Evolutionary conservation across 2,329 filamentous ascomycete genomes (phyloP).

Genomic region (Tolypocladium endophyticum): DNA sequence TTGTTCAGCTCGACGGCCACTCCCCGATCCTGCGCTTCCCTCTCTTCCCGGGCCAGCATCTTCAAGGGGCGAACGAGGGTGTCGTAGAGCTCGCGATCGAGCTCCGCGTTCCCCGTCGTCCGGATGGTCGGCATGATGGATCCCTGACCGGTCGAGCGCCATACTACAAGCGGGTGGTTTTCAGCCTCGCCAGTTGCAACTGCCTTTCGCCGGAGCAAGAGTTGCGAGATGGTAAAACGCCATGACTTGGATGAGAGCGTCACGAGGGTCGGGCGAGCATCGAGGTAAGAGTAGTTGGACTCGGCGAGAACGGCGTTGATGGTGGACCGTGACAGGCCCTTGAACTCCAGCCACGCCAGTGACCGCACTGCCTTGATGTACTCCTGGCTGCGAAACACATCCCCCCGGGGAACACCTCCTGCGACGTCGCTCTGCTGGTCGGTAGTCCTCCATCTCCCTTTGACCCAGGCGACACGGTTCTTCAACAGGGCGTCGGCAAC

Average conservation of each 20-base stretch:
- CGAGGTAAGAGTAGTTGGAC: slow-evolving; percentile 67
- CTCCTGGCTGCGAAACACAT: slow-evolving; percentile 54
- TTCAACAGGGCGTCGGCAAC: slow-evolving; percentile 70
- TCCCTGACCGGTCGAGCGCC: slow-evolving; percentile 46
- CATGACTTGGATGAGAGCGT: slow-evolving; percentile 63
- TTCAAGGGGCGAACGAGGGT: slow-evolving; percentile 46
- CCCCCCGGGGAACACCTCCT: slow-evolving; percentile 40
- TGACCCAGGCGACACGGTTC: slow-evolving; percentile 58
- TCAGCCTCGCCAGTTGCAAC: slow-evolving; percentile 43
- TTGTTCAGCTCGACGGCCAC: slow-evolving; percentile 45
- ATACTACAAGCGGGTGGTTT: slow-evolving; percentile 51
- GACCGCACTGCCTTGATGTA: slow-evolving; percentile 61
- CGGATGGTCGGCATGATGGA: slow-evolving; percentile 51
- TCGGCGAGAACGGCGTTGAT: slow-evolving; percentile 73
- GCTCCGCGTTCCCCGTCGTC: slow-evolving; percentile 53
- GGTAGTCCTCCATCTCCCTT: slow-evolving; percentile 50
- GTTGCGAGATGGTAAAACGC: slow-evolving; percentile 61
- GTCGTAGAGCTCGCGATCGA: slow-evolving; percentile 51
- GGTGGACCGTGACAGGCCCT: slow-evolving; percentile 59
- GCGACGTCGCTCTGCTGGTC: slow-evolving; percentile 22
- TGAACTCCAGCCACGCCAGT: slow-evolving; percentile 67
- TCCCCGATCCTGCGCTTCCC: slow-evolving; percentile 39
- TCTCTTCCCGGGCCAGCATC: slow-evolving; percentile 27
- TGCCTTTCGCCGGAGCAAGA: slow-evolving; percentile 57
- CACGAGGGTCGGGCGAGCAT: slow-evolving; percentile 59